Evolutionary conservation across 2,329 filamentous ascomycete genomes (phyloP).

Genomic region (Phaeoacremonium minimum): DNA sequence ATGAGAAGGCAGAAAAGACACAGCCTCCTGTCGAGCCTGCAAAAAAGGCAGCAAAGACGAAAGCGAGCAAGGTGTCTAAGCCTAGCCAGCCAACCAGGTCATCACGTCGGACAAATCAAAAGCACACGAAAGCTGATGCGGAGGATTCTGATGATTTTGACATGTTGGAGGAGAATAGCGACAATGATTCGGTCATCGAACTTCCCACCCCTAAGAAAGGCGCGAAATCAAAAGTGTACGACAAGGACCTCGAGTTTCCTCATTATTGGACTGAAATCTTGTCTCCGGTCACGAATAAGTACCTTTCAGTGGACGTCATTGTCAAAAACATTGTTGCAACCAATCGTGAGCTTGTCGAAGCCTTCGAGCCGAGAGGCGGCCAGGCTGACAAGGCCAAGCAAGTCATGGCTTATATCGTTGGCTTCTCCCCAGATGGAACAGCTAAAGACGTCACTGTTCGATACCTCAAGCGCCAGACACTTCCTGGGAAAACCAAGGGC

Average conservation of each 20-base stretch:
- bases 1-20: constrained; percentile 2
- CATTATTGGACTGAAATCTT: constrained; percentile 92
- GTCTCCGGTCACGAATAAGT: constrained; percentile 75
- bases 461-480: constrained; percentile 76
- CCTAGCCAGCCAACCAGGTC: constrained; percentile 5
- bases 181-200: constrained; percentile 57
- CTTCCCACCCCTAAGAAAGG: constrained; percentile 40
- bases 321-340: constrained; percentile 66
- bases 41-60: constrained; percentile 10
- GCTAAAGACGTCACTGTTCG: constrained; percentile 93
- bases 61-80: constrained; percentile 14
- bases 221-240: constrained; percentile 48
- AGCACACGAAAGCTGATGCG: background rate
- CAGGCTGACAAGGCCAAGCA: constrained; percentile 85
- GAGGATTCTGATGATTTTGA: constrained; percentile 25
- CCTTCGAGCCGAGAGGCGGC: constrained; percentile 76
- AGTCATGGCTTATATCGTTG: constrained; percentile 84
- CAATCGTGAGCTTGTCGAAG: constrained; percentile 66
- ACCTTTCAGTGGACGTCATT: constrained; percentile 73
- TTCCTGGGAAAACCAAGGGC: constrained; percentile 88
- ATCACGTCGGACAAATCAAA: constrained; percentile 1
- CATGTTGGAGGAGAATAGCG: constrained; percentile 46
- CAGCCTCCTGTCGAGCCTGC: constrained; percentile 12
- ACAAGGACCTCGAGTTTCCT: constrained; percentile 75
- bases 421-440: constrained; percentile 76